These are phyloP conservation scores for Magnolia officinalis DNA, from an alignment of 164 flowering plant genomes.

Conservation along the genomic window DNA sequence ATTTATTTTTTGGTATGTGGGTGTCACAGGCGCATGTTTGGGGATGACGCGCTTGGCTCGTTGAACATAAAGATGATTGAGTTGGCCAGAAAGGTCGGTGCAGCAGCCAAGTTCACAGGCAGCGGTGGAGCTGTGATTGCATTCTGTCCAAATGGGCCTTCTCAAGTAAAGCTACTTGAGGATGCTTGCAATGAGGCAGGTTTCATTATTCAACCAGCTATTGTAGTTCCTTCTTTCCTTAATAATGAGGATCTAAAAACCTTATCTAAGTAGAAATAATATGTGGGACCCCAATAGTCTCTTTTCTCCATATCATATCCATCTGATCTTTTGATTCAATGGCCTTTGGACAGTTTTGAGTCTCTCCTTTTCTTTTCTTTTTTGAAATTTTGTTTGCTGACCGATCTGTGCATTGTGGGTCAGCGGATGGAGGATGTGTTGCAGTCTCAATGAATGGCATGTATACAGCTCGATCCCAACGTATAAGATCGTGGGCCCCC, in stretches of 20 bases:
- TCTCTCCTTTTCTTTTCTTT: neutral
- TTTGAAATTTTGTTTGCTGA: neutral
- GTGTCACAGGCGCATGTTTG: constrained; percentile 70
- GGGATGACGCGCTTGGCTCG: constrained; percentile 75
- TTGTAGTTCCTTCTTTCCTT: constrained; percentile 53
- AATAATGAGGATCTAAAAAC: constrained; percentile 52
- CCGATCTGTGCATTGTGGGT: neutral
- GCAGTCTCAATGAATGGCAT: neutral
- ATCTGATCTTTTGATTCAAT: neutral
- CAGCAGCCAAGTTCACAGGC: constrained; percentile 93
- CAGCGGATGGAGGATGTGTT: neutral
- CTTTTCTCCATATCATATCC: neutral
- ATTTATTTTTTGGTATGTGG: neutral
- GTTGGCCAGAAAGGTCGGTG: constrained; percentile 80
- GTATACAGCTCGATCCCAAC: too few species aligned
- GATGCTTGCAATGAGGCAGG: constrained; percentile 69
- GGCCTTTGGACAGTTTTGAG: neutral
- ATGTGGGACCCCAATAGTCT: too few species aligned
- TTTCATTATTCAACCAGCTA: constrained; percentile 49
- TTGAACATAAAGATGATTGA: constrained; percentile 88
- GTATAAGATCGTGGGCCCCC: too few species aligned
- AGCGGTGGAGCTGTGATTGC: constrained; percentile 96
- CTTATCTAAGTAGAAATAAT: constrained; percentile 9
- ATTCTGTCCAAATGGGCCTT: constrained; percentile 74
- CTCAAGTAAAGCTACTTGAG: constrained; percentile 68